Conservation (phyloP, 1,284 basidiomycete genomes). For the Cutaneotrichosporon arboriforme region DNA sequence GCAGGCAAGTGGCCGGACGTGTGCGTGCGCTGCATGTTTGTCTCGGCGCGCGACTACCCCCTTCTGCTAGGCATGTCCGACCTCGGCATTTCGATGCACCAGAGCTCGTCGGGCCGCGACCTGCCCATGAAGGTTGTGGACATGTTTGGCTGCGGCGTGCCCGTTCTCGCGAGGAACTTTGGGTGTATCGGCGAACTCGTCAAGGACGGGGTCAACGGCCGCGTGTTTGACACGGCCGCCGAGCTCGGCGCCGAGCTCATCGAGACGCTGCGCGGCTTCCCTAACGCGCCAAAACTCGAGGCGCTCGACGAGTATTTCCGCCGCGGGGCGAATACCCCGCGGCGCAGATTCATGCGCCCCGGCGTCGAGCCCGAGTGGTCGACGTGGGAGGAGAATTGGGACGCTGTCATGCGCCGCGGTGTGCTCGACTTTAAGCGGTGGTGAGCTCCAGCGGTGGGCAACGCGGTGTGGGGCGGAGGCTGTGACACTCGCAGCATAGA, state of each 20-base stretch:
- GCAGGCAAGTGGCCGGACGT: conserved; percentile 67
- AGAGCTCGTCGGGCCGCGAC: conserved; percentile 83
- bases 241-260: conserved; percentile 69
- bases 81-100: conserved; percentile 84
- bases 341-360: conserved; percentile 14
- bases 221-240: conserved; percentile 64
- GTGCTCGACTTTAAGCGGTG: conserved; percentile 14
- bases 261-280: conserved; percentile 60
- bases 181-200: conserved; percentile 83
- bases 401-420: conserved; percentile 52
- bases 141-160: conserved; percentile 95
- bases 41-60: conserved; percentile 83
- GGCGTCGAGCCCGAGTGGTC: conserved; percentile 53
- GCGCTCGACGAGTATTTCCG: conserved; percentile 49
- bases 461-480: too few species aligned
- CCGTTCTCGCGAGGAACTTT: conserved; percentile 86
- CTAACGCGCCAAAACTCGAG: conserved; percentile 53
- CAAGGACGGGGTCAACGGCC: conserved; percentile 74
- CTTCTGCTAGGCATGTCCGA: conserved; percentile 81
- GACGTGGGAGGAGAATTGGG: conserved; percentile 83
- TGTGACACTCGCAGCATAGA: too few species aligned
- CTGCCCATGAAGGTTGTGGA: conserved; percentile 99
- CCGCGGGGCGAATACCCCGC: conserved; percentile 2
- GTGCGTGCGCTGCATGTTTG: conserved; percentile 76
- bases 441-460: too few species aligned